These are phyloP conservation scores for Nitzschia inconspicua DNA, from an alignment of 108 stramenopile genomes.

Conservation along the genomic window DNA sequence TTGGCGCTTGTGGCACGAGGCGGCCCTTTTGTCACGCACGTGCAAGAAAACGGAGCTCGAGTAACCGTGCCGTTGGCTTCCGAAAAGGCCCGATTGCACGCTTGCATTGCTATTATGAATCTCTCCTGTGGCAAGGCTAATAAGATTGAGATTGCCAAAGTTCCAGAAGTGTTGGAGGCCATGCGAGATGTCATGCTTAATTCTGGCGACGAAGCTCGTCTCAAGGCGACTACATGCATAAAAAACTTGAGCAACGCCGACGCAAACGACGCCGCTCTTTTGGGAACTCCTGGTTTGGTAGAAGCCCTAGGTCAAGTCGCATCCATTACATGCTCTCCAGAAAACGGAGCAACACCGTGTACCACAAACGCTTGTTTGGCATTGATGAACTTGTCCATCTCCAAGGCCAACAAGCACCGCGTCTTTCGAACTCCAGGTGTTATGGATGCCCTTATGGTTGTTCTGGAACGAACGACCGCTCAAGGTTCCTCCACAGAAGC, in stretches of 20 bases:
- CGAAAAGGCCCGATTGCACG: conserved; percentile 81
- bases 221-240: conserved; percentile 90
- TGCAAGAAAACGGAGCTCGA: conserved; percentile 25
- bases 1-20: conserved; percentile 79
- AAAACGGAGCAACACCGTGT: conserved; percentile 74
- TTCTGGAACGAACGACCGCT: conserved; percentile 70
- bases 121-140: conserved; percentile 88
- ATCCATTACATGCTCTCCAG: conserved; percentile 60
- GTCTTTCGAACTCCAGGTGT: conserved; percentile 85
- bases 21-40: conserved; percentile 67
- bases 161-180: conserved; percentile 70
- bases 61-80: conserved; percentile 56
- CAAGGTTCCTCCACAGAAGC: conserved; percentile 71
- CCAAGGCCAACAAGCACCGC: conserved; percentile 85
- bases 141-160: conserved; percentile 83
- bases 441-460: conserved; percentile 89
- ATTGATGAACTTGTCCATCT: conserved; percentile 85
- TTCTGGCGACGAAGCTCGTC: conserved; percentile 70
- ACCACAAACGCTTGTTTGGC: conserved; percentile 88
- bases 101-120: conserved; percentile 92
- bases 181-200: conserved; percentile 88
- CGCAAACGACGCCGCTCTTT: conserved; percentile 80
- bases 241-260: conserved; percentile 90
- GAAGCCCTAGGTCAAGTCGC: conserved; percentile 81
- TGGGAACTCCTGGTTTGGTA: conserved; percentile 77